Evolutionary conservation across 768 basidiomycete species (phyloP).

Genomic region (Mycena amicta): DNA sequence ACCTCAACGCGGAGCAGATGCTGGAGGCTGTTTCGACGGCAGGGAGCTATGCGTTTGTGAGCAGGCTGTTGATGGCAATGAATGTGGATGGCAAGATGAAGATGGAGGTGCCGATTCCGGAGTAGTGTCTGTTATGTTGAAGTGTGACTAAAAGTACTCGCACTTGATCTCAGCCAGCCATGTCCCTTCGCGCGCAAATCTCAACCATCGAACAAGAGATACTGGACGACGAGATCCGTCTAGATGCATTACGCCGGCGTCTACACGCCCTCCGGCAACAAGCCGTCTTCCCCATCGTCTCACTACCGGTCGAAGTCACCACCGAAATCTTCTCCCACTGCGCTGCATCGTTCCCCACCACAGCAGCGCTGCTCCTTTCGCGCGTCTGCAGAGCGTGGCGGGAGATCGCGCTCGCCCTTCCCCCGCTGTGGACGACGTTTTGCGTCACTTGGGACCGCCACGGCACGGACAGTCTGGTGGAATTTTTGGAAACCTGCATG

Average conservation of each 20-base stretch:
- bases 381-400: not conserved
- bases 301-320: not conserved
- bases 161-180: not conserved
- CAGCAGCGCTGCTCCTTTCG: not conserved
- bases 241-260: not conserved
- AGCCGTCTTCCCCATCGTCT: not conserved
- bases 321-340: not conserved
- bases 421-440: not conserved
- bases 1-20: constrained; percentile 29
- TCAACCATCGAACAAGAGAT: not conserved
- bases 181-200: not conserved
- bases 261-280: not conserved
- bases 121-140: not conserved
- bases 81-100: constrained; percentile 33
- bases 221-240: not conserved
- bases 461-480: not conserved
- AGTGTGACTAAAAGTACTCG: not conserved
- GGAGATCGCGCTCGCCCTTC: not conserved
- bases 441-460: not conserved
- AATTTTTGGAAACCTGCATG: not conserved
- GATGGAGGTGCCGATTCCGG: constrained; percentile 29
- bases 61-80: constrained; percentile 31
- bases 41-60: constrained; percentile 34
- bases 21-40: constrained; percentile 32
- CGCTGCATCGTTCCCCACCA: not conserved